These are phyloP conservation scores for Wickerhamiella sergipiensis DNA, from an alignment of 805 yeast species.

Conservation along the genomic window DNA sequence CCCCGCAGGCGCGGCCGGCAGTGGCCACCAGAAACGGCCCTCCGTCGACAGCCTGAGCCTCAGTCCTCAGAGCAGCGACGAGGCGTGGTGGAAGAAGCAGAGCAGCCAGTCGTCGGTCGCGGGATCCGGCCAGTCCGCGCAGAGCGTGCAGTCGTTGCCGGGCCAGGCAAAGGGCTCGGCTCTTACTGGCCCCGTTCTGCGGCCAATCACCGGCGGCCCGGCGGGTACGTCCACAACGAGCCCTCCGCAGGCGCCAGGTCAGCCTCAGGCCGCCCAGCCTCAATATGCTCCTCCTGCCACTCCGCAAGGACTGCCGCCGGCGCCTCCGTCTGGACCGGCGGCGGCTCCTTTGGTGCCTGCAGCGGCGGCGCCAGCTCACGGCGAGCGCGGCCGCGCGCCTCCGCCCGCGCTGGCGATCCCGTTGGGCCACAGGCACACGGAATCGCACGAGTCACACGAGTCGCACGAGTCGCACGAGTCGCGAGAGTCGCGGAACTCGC, in stretches of 20 bases:
- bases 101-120: background rate
- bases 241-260: background rate
- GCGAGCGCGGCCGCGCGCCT: background rate
- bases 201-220: background rate
- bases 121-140: background rate
- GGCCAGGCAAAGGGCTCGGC: background rate
- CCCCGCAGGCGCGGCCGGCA: no score
- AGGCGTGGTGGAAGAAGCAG: background rate
- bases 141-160: background rate
- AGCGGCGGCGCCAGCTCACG: background rate
- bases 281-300: no score
- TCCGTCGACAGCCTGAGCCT: background rate
- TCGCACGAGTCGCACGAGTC: background rate
- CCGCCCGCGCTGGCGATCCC: background rate
- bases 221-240: background rate
- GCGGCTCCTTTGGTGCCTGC: background rate
- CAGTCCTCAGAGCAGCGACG: background rate
- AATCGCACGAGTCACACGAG: background rate
- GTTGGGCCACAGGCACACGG: background rate
- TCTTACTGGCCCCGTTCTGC: background rate
- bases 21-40: background rate
- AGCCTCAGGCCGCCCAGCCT: no score
- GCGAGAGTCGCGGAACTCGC: background rate
- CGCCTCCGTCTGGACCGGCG: background rate
- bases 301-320: background rate